A percentile compares a stretch with the other conserved stretches of the same genome.
phyloP scores from a whole-genome alignment of 345 rosid genomes.

The Hevea brasiliensis region DNA sequence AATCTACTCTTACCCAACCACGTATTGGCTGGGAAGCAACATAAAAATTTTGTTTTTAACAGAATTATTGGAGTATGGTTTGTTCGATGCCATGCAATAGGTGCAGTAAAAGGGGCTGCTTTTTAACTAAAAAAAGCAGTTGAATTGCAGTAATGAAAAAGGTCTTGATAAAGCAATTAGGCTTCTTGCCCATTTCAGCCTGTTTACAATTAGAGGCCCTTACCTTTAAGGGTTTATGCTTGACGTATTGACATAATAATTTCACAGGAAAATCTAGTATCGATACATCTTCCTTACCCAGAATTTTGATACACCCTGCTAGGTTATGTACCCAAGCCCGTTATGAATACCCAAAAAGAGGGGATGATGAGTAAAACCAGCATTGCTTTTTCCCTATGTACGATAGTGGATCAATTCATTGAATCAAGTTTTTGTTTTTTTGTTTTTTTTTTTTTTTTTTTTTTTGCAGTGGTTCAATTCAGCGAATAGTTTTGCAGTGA shows the following conservation, averaged over 20 bases:
- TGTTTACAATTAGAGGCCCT: background rate
- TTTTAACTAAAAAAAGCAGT: background rate
- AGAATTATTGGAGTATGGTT: background rate
- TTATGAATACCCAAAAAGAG: no score
- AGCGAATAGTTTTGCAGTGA: no score
- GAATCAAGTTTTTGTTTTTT: background rate
- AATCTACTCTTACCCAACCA: conserved; percentile 3
- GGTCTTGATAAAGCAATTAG: background rate
- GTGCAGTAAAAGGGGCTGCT: background rate
- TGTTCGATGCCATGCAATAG: background rate
- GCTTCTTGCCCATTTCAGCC: no score
- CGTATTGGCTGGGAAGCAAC: background rate
- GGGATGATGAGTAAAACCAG: no score
- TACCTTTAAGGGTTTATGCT: background rate
- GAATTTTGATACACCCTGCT: no score
- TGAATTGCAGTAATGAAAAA: background rate
- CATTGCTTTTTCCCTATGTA: no score
- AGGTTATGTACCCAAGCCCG: no score
- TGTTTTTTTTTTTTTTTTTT: no score
- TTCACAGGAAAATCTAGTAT: no score
- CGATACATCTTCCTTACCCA: no score
- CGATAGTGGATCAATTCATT: background rate
- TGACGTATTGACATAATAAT: no score
- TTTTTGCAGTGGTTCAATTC: no score
- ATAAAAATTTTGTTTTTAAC: background rate